Percentiles rank a stretch among this genome's conserved stretches.
Evolutionary conservation across 2,329 filamentous ascomycete genomes (phyloP).

Genomic region (Botrytis elliptica): DNA sequence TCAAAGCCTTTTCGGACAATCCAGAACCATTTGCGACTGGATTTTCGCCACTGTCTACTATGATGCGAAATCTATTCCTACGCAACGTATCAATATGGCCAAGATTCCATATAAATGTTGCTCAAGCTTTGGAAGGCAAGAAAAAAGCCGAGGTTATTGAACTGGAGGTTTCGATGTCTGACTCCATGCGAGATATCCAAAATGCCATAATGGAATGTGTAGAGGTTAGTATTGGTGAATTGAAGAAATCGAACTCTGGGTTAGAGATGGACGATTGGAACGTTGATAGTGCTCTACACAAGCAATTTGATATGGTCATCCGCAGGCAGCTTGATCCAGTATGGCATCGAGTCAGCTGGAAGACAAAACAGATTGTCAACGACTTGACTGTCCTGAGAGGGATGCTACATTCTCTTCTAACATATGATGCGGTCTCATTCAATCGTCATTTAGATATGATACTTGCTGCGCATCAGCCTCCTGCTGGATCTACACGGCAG

Average conservation of each 20-base stretch:
- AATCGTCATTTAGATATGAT: slow-evolving; percentile 93
- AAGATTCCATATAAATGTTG: slow-evolving; percentile 87
- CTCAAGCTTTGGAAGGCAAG: slow-evolving; percentile 83
- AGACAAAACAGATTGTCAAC: slow-evolving; percentile 90
- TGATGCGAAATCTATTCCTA: slow-evolving; percentile 90
- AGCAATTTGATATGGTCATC: slow-evolving; percentile 87
- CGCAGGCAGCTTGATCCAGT: slow-evolving; percentile 90
- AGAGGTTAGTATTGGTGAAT: slow-evolving; percentile 87
- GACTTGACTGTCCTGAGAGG: slow-evolving; percentile 81
- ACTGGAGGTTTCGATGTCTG: slow-evolving; percentile 92
- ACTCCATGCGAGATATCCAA: slow-evolving; percentile 89
- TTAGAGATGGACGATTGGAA: slow-evolving; percentile 98
- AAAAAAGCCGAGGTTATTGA: slow-evolving; percentile 96
- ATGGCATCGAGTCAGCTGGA: slow-evolving; percentile 95
- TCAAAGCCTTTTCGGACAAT: slow-evolving; percentile 94
- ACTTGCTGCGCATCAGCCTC: slow-evolving; percentile 83
- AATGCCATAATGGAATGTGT: slow-evolving; percentile 95
- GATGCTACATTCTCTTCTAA: slow-evolving; percentile 78
- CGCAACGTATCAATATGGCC: slow-evolving; percentile 89
- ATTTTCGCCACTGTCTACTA: slow-evolving; percentile 82
- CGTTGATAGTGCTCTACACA: slow-evolving; percentile 85
- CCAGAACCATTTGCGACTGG: slow-evolving; percentile 87
- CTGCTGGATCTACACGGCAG: slow-evolving; percentile 81
- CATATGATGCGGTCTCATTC: slow-evolving; percentile 87
- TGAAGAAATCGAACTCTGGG: slow-evolving; percentile 86